Evolutionary conservation across 2,329 filamentous ascomycete genomes (phyloP).

Genomic region (Kalmusia sp.): DNA sequence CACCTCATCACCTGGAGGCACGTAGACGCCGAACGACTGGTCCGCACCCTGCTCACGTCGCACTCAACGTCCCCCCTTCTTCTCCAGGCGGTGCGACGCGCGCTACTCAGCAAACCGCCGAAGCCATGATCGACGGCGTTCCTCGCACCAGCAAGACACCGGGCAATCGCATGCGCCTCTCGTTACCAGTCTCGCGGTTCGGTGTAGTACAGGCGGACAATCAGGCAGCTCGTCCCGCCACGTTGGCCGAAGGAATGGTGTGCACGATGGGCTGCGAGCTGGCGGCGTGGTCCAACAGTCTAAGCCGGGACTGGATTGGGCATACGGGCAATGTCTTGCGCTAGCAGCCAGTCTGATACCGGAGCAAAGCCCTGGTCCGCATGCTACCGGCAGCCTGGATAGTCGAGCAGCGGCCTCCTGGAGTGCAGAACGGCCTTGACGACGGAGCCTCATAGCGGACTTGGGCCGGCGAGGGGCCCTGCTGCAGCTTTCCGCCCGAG

Average conservation of each 20-base stretch:
- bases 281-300: constrained; percentile 19
- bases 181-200: constrained; percentile 26
- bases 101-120: constrained; percentile 14
- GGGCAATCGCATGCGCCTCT: constrained; percentile 28
- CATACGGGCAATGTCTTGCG: constrained; percentile 26
- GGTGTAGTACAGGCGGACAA: constrained; percentile 19
- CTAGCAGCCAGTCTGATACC: constrained; percentile 19
- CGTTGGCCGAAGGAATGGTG: constrained; percentile 30
- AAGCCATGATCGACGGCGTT: constrained; percentile 20
- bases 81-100: background rate
- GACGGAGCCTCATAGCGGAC: constrained; percentile 19
- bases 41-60: background rate
- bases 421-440: constrained; percentile 14
- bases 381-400: constrained; percentile 23
- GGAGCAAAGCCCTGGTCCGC: constrained; percentile 16
- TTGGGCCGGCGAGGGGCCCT: background rate
- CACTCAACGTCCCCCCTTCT: constrained; percentile 10
- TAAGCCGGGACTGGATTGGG: constrained; percentile 27
- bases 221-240: constrained; percentile 31
- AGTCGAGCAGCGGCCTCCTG: constrained; percentile 8
- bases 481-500: constrained; percentile 1
- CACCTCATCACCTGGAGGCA: constrained; percentile 9
- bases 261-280: constrained; percentile 20
- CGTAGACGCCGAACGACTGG: constrained; percentile 1
- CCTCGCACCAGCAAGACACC: constrained; percentile 22